These are phyloP conservation scores for Dactylellina leptospora DNA, from an alignment of 2,329 filamentous ascomycete species.

Conservation along the genomic window DNA sequence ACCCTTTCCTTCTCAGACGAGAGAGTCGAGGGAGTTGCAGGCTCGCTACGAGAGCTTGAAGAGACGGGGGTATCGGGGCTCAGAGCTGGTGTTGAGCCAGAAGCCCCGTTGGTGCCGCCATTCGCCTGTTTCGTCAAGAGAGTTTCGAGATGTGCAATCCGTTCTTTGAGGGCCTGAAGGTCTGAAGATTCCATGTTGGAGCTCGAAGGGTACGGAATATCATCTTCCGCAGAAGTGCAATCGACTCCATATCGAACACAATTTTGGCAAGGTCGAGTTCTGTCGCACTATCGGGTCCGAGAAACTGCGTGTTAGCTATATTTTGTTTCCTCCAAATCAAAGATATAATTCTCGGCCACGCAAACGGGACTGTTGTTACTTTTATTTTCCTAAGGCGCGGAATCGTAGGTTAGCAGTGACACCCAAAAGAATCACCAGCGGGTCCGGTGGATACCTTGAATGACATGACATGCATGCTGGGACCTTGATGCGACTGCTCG, in stretches of 20 bases:
- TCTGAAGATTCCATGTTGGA: constrained; percentile 47
- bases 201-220: constrained; percentile 38
- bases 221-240: constrained; percentile 39
- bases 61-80: constrained; percentile 42
- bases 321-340: too few species aligned
- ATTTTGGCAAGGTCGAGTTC: constrained; percentile 40
- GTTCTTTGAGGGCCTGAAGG: constrained; percentile 46
- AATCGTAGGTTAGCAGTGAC: constrained; percentile 12
- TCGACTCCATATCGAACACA: constrained; percentile 50
- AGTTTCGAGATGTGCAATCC: constrained; percentile 46
- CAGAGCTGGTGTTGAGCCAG: constrained; percentile 22
- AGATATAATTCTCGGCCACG: too few species aligned
- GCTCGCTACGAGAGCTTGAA: constrained; percentile 46
- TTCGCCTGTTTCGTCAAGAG: constrained; percentile 35
- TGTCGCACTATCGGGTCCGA: constrained; percentile 30
- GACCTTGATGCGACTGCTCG: constrained; percentile 42
- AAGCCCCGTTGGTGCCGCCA: constrained; percentile 26
- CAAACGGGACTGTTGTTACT: constrained; percentile 16
- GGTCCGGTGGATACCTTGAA: constrained; percentile 27
- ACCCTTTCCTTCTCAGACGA: constrained; percentile 18
- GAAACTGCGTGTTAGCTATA: constrained; percentile 7
- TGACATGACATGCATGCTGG: constrained; percentile 51
- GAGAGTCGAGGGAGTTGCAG: constrained; percentile 36
- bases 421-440: too few species aligned
- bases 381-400: constrained; percentile 36